These are phyloP conservation scores for Cytospora piceicola DNA, from an alignment of 2,329 filamentous ascomycete genomes.

Conservation along the genomic window DNA sequence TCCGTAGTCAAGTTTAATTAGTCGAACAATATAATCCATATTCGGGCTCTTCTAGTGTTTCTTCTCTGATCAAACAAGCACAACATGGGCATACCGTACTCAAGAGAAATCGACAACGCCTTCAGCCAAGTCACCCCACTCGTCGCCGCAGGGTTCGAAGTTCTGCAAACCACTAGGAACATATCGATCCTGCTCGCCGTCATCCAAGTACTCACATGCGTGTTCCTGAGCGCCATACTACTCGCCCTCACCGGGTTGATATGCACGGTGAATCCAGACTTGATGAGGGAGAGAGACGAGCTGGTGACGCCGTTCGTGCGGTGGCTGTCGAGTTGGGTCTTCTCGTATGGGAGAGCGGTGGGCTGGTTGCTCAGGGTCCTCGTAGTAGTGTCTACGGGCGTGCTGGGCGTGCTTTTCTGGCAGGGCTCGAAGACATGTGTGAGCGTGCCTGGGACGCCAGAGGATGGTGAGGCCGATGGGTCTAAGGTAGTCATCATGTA, in stretches of 20 bases:
- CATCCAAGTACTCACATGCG: conserved; percentile 28
- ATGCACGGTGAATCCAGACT: conserved; percentile 23
- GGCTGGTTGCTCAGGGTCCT: conserved; percentile 15
- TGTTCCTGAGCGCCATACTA: conserved; percentile 23
- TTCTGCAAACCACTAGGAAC: conserved; percentile 30
- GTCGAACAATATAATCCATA: too few relatives aligned
- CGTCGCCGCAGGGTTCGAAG: conserved; percentile 28
- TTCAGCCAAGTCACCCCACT: conserved; percentile 29
- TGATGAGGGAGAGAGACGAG: conserved; percentile 19
- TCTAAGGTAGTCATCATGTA: conserved; percentile 3
- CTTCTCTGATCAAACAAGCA: background rate
- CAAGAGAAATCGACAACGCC: conserved; percentile 24
- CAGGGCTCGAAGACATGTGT: conserved; percentile 17
- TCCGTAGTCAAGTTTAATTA: background rate
- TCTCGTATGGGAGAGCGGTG: conserved; percentile 23
- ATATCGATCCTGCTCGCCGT: conserved; percentile 30
- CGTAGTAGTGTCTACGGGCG: conserved; percentile 15
- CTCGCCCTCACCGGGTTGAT: conserved; percentile 26
- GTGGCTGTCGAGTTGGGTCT: conserved; percentile 29
- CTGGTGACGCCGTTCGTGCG: conserved; percentile 26
- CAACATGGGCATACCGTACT: conserved; percentile 31
- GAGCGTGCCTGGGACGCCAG: conserved; percentile 21
- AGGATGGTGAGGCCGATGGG: conserved; percentile 6
- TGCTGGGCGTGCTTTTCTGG: conserved; percentile 25
- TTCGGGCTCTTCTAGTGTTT: background rate